These are phyloP conservation scores for Ophiostoma himal-ulmi DNA, from an alignment of 2,329 filamentous ascomycete genomes.

Conservation along the genomic window DNA sequence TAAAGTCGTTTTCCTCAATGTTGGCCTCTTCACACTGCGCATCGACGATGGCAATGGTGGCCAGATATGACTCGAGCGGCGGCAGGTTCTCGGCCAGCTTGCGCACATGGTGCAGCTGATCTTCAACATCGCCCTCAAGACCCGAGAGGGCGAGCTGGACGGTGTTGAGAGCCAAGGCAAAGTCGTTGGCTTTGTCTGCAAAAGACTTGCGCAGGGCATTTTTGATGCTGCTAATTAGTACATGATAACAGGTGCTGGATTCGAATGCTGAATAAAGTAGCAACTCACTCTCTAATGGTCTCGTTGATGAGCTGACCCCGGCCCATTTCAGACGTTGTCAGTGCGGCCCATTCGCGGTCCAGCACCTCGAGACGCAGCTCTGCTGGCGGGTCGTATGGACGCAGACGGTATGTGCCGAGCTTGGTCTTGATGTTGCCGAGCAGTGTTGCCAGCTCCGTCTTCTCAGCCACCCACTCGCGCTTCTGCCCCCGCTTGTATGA, in stretches of 20 bases:
- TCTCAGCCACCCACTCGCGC: slow-evolving; percentile 93
- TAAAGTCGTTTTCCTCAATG: slow-evolving; percentile 98
- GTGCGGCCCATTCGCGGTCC: slow-evolving; percentile 71
- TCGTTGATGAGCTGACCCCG: slow-evolving; percentile 95
- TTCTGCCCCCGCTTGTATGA: slow-evolving; percentile 89
- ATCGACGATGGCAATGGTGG: slow-evolving; percentile 79
- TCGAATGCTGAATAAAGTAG: not conserved
- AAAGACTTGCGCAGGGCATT: slow-evolving; percentile 88
- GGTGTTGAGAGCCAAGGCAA: slow-evolving; percentile 89
- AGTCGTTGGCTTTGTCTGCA: slow-evolving; percentile 97
- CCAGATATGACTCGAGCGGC: slow-evolving; percentile 84
- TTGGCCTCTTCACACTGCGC: slow-evolving; percentile 91
- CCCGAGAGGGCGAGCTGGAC: slow-evolving; percentile 92
- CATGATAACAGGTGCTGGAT: not conserved
- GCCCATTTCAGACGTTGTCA: slow-evolving; percentile 79
- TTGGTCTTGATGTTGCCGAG: slow-evolving; percentile 99
- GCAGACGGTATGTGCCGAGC: slow-evolving; percentile 84
- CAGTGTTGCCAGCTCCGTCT: slow-evolving; percentile 87
- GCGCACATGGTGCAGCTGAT: slow-evolving; percentile 82
- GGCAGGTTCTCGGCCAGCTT: slow-evolving; percentile 78
- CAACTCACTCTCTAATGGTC: slow-evolving; percentile 79
- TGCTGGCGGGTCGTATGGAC: slow-evolving; percentile 82
- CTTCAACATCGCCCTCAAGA: slow-evolving; percentile 94
- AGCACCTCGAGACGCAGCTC: slow-evolving; percentile 77
- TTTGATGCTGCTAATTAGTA: slow-evolving; percentile 62